Conservation (phyloP, 352 stramenopile genomes). For the Globisporangium canariense region DNA sequence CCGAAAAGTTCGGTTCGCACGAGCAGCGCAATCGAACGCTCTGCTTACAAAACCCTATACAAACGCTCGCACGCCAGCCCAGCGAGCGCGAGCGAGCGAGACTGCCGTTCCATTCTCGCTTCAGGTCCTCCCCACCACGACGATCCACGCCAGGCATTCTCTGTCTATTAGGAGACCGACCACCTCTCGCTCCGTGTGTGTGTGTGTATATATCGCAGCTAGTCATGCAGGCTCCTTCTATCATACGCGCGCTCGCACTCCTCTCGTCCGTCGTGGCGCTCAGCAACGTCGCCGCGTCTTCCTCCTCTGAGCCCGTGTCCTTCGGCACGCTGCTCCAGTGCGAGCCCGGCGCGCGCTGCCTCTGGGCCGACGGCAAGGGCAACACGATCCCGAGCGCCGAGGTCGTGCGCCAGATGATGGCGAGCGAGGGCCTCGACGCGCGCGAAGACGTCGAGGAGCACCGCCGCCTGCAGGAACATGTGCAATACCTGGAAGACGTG, state of each 20-base stretch:
- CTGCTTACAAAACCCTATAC: slow-evolving; percentile 6
- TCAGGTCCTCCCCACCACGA: too few relatives aligned
- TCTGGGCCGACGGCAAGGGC: slow-evolving; percentile 51
- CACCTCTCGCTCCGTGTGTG: neutral
- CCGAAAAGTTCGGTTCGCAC: neutral
- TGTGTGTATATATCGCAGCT: too few relatives aligned
- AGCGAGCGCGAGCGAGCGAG: neutral
- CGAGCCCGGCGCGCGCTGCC: slow-evolving; percentile 27
- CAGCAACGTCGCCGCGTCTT: neutral
- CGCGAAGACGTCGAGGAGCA: slow-evolving; percentile 30
- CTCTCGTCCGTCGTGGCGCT: slow-evolving; percentile 10
- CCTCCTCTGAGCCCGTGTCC: slow-evolving; percentile 14
- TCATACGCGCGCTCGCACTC: slow-evolving; percentile 10
- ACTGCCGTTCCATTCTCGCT: neutral
- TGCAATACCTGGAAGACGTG: slow-evolving; percentile 70
- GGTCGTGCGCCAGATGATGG: slow-evolving; percentile 65
- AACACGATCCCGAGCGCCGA: slow-evolving; percentile 27
- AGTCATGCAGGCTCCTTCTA: slow-evolving; percentile 8
- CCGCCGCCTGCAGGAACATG: slow-evolving; percentile 51
- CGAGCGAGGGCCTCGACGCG: slow-evolving; percentile 32
- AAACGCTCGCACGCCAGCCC: neutral
- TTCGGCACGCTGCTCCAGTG: slow-evolving; percentile 65
- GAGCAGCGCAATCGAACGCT: slow-evolving; percentile 9
- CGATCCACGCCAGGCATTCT: neutral
- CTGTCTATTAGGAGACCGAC: slow-evolving; percentile 8